Conservation (phyloP, 495 filamentous ascomycete genomes). For the Elasticomyces elasticus region DNA sequence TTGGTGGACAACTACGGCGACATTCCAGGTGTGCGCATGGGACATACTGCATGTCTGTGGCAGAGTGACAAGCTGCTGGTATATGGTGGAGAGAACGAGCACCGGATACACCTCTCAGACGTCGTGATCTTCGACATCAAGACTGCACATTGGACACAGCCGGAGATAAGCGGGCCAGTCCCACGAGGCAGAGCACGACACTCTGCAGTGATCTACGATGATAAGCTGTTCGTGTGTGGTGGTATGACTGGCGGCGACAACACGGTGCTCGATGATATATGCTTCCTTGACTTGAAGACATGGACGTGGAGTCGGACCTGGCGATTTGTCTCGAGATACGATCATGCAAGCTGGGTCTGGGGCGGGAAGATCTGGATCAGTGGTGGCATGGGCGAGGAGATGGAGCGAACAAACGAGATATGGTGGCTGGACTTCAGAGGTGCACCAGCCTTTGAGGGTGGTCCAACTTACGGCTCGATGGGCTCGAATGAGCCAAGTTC, state of each 20-base stretch:
- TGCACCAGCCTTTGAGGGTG: constrained; percentile 70
- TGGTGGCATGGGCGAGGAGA: constrained; percentile 83
- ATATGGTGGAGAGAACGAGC: constrained; percentile 96
- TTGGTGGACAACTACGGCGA: constrained; percentile 97
- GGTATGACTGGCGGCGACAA: constrained; percentile 82
- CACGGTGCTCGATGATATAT: constrained; percentile 85
- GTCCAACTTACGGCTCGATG: constrained; percentile 53
- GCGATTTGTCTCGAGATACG: constrained; percentile 87
- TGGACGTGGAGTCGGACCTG: constrained; percentile 96
- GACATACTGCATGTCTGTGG: constrained; percentile 92
- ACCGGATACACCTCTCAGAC: constrained; percentile 87
- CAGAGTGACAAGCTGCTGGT: constrained; percentile 88
- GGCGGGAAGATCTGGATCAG: constrained; percentile 92
- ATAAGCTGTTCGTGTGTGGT: constrained; percentile 89
- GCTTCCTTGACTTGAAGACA: constrained; percentile 91
- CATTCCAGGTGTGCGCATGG: constrained; percentile 96
- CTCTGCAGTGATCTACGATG: constrained; percentile 87
- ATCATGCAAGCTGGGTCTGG: constrained; percentile 89
- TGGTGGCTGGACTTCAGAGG: constrained; percentile 95
- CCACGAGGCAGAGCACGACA: constrained; percentile 86
- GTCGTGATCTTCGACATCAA: constrained; percentile 91
- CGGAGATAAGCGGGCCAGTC: constrained; percentile 67
- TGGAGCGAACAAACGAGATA: constrained; percentile 89
- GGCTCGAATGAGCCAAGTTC: constrained; percentile 42
- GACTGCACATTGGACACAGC: constrained; percentile 88